Percentiles rank a stretch among this genome's conserved stretches.
Evolutionary conservation across 2,329 filamentous ascomycete species (phyloP).

Genomic region (Colletotrichum spaethianum): DNA sequence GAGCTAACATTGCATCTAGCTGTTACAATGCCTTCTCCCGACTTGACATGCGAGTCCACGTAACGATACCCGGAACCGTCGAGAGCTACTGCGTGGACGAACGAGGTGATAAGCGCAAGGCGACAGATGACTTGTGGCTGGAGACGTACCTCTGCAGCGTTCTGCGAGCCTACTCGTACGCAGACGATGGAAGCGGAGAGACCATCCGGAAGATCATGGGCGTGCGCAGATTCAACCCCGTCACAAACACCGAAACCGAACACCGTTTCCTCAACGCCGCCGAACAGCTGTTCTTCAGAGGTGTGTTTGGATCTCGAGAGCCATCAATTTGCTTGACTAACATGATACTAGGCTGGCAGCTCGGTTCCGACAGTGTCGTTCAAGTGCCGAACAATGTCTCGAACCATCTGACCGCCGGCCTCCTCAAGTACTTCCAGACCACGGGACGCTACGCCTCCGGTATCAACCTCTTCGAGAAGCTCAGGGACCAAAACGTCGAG

Average conservation of each 20-base stretch:
- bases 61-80: constrained; percentile 95
- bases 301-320: constrained; percentile 58
- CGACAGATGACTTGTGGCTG: constrained; percentile 94
- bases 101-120: constrained; percentile 92
- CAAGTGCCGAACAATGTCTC: constrained; percentile 97
- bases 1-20: constrained; percentile 50
- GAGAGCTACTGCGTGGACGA: constrained; percentile 99
- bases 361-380: constrained; percentile 96
- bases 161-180: constrained; percentile 94
- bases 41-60: constrained; percentile 97
- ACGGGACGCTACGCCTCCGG: constrained; percentile 95
- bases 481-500: constrained; percentile 90
- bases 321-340: constrained; percentile 40
- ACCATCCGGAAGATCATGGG: constrained; percentile 97
- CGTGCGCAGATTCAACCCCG: constrained; percentile 96
- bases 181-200: constrained; percentile 94
- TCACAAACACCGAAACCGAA: constrained; percentile 98
- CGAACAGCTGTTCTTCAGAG: constrained; percentile 94
- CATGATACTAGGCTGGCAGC: constrained; percentile 80
- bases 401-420: constrained; percentile 94
- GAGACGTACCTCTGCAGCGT: constrained; percentile 98
- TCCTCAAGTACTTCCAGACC: constrained; percentile 94
- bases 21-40: constrained; percentile 99
- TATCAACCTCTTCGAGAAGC: constrained; percentile 97
- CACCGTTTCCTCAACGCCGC: constrained; percentile 96